Evolutionary conservation across 805 yeast species (phyloP).

Genomic region (Saturnispora galanensis): DNA sequence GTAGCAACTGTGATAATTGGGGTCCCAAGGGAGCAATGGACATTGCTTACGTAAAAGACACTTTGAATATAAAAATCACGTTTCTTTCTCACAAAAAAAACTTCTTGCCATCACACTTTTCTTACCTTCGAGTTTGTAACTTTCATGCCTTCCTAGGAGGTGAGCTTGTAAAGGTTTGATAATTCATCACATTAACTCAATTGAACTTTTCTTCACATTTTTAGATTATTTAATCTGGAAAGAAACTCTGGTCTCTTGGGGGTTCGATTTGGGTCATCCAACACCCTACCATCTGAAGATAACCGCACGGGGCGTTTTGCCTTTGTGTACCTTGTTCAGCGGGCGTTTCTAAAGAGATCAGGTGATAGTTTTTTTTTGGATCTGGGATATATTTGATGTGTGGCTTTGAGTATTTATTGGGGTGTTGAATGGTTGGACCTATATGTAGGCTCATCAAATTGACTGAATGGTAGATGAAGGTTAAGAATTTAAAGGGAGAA

Average conservation of each 20-base stretch:
- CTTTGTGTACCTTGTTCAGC: conserved; percentile 10
- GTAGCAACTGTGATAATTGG: conserved; percentile 1
- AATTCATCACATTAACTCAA: no score
- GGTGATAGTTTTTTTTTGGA: not conserved
- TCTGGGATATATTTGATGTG: conserved; percentile 1
- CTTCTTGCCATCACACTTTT: not conserved
- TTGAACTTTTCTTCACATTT: not conserved
- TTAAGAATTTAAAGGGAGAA: conserved; percentile 9
- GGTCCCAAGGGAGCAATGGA: conserved; percentile 4
- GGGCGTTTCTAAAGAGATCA: conserved; percentile 8
- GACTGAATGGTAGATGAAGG: not conserved
- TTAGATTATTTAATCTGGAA: not conserved
- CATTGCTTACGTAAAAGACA: not conserved
- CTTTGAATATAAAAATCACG: conserved; percentile 2
- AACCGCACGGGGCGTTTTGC: conserved; percentile 14
- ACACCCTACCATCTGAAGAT: conserved; percentile 12
- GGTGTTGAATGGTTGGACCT: not conserved
- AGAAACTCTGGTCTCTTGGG: not conserved
- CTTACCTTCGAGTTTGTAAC: not conserved
- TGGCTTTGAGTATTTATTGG: not conserved
- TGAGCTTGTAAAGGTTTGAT: no score
- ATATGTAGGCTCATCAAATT: not conserved
- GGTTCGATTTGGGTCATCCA: conserved; percentile 11
- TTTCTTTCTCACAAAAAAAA: not conserved
- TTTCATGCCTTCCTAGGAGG: not conserved